Conservation (phyloP, 768 basidiomycete genomes). For the Termitomyces sp. region DNA sequence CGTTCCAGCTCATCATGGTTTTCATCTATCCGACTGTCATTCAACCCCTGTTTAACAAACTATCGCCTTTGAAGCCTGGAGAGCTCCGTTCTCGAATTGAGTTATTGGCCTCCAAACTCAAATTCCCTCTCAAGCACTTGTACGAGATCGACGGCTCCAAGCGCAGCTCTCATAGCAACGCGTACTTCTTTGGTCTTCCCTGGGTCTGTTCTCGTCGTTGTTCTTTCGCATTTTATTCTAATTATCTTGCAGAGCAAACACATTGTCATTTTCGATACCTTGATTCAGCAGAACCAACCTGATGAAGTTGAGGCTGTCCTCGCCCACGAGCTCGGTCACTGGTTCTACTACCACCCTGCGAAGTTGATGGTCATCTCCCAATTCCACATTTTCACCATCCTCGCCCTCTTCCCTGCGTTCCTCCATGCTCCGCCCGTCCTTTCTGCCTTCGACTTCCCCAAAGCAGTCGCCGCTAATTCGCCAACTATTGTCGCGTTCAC, state of each 20-base stretch:
- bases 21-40: slow-evolving; percentile 83
- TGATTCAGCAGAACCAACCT: slow-evolving; percentile 87
- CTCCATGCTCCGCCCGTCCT: slow-evolving; percentile 77
- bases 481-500: slow-evolving; percentile 86
- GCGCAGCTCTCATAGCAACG: slow-evolving; percentile 92
- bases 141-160: slow-evolving; percentile 98
- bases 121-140: slow-evolving; percentile 91
- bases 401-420: slow-evolving; percentile 89
- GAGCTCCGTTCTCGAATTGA: slow-evolving; percentile 80
- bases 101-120: slow-evolving; percentile 70
- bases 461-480: slow-evolving; percentile 57
- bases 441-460: slow-evolving; percentile 77
- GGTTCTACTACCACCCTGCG: slow-evolving; percentile 89
- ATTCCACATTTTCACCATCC: slow-evolving; percentile 82
- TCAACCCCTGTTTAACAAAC: slow-evolving; percentile 96
- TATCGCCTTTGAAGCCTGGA: slow-evolving; percentile 79
- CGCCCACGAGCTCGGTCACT: slow-evolving; percentile 96
- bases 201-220: slow-evolving; percentile 54
- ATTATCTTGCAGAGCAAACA: slow-evolving; percentile 67
- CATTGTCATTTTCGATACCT: slow-evolving; percentile 96
- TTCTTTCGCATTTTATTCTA: not conserved
- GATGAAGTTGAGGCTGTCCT: slow-evolving; percentile 98
- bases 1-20: slow-evolving; percentile 83
- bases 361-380: slow-evolving; percentile 88
- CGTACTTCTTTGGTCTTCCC: slow-evolving; percentile 98